Percentiles rank a stretch among this genome's conserved stretches.
Conservation (phyloP, 1,139 yeast species). For the Geotrichum bryndzae region DNA sequence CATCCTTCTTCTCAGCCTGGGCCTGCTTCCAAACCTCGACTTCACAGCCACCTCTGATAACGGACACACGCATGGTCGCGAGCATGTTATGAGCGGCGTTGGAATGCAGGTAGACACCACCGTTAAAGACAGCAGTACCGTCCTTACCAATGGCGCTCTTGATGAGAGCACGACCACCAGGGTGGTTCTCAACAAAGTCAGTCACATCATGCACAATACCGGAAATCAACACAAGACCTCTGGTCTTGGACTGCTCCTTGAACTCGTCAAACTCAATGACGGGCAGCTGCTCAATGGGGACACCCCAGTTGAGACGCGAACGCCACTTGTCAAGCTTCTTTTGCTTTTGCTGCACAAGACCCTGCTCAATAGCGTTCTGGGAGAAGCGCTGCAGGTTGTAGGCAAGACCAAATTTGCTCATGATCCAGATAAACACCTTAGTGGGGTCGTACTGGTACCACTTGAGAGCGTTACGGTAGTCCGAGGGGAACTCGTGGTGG, state of each 20-base stretch:
- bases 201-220: slow-evolving; percentile 95
- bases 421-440: slow-evolving; percentile 64
- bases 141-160: slow-evolving; percentile 89
- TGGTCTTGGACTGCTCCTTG: slow-evolving; percentile 54
- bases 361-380: slow-evolving; percentile 94
- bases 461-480: slow-evolving; percentile 93
- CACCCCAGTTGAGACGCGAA: slow-evolving; percentile 84
- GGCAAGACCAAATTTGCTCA: slow-evolving; percentile 78
- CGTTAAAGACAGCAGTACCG: slow-evolving; percentile 95
- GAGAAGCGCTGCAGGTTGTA: slow-evolving; percentile 89
- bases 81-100: slow-evolving; percentile 96
- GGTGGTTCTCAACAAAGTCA: slow-evolving; percentile 82
- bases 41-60: slow-evolving; percentile 79
- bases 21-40: slow-evolving; percentile 65
- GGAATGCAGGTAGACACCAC: slow-evolving; percentile 95
- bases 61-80: slow-evolving; percentile 94
- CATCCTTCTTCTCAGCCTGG: slow-evolving; percentile 31
- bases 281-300: slow-evolving; percentile 75
- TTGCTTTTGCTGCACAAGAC: slow-evolving; percentile 91
- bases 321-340: slow-evolving; percentile 86
- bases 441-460: slow-evolving; percentile 99
- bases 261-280: slow-evolving; percentile 87
- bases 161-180: slow-evolving; percentile 92
- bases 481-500: slow-evolving; percentile 98
- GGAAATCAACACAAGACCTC: slow-evolving; percentile 70